These are phyloP conservation scores for Stemphylium vesicarium DNA, from an alignment of 2,329 filamentous ascomycete species.

Conservation along the genomic window DNA sequence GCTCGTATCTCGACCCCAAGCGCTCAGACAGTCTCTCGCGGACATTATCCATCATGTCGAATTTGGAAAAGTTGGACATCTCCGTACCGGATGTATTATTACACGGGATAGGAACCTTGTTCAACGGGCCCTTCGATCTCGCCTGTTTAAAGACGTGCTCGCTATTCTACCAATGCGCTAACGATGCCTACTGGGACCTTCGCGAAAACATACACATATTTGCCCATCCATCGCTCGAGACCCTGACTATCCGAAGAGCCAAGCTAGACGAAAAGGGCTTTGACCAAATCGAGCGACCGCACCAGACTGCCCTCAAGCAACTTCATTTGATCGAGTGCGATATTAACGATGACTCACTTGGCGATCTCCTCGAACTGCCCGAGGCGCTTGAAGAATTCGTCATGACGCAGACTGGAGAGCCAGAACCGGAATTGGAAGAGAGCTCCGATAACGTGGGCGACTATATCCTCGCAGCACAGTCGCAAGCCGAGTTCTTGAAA, in stretches of 20 bases:
- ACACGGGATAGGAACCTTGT: conserved; percentile 40
- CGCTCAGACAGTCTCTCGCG: conserved; percentile 40
- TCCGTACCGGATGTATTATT: conserved; percentile 38
- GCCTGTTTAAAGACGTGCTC: conserved; percentile 41
- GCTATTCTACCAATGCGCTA: conserved; percentile 41
- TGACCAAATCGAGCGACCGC: conserved; percentile 39
- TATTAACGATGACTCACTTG: conserved; percentile 41
- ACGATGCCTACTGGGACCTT: conserved; percentile 43
- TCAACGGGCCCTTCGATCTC: conserved; percentile 44
- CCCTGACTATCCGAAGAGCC: conserved; percentile 36
- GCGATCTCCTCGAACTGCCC: conserved; percentile 40
- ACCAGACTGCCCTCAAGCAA: conserved; percentile 36
- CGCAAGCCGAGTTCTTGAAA: conserved; percentile 35
- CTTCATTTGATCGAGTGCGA: conserved; percentile 42
- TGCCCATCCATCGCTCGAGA: conserved; percentile 38
- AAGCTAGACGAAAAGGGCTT: conserved; percentile 42
- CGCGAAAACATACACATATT: conserved; percentile 47
- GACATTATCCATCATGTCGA: conserved; percentile 43
- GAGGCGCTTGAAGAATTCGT: conserved; percentile 42
- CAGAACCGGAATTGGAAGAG: conserved; percentile 39
- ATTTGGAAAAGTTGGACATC: conserved; percentile 42
- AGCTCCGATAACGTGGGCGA: conserved; percentile 42
- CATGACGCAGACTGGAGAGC: conserved; percentile 41
- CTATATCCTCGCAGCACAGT: conserved; percentile 39
- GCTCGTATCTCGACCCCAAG: conserved; percentile 30